Percentiles rank a stretch among this genome's conserved stretches.
These are phyloP conservation scores for Mortierella sp. DNA, from an alignment of 371 early-diverging fungal species.

Conservation along the genomic window DNA sequence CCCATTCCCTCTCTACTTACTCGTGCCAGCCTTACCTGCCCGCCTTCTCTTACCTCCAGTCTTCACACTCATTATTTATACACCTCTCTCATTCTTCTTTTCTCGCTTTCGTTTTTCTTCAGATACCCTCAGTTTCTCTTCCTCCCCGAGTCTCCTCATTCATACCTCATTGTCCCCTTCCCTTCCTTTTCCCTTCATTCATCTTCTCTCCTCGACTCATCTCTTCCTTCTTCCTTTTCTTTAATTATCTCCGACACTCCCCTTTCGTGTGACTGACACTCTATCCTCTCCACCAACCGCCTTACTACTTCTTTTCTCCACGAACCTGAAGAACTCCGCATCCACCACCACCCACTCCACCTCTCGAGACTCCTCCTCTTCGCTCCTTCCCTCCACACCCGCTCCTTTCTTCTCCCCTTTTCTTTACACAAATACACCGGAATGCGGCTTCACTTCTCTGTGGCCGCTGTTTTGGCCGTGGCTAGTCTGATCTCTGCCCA, in stretches of 20 bases:
- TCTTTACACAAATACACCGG: not conserved
- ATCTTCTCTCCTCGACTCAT: not conserved
- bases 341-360: not conserved
- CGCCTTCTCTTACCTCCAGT: not conserved
- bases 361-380: not conserved
- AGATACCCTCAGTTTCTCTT: not conserved
- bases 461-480: not conserved
- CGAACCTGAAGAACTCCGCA: constrained; percentile 1
- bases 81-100: not conserved
- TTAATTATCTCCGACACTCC: constrained; percentile 3
- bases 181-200: not conserved
- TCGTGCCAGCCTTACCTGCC: not conserved
- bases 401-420: not conserved
- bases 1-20: too few relatives aligned
- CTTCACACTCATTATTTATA: not conserved
- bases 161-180: not conserved
- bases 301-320: not conserved
- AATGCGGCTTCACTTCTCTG: not conserved
- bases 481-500: constrained; percentile 15
- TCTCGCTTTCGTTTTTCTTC: not conserved
- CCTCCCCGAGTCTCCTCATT: not conserved
- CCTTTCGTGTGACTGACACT: not conserved
- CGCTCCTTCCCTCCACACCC: not conserved
- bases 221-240: not conserved
- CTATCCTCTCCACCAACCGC: not conserved